A percentile compares a stretch with the other conserved stretches of the same genome.
phyloP scores from a whole-genome alignment of 2,329 filamentous ascomycete species.

The Stagonosporopsis vannaccii region DNA sequence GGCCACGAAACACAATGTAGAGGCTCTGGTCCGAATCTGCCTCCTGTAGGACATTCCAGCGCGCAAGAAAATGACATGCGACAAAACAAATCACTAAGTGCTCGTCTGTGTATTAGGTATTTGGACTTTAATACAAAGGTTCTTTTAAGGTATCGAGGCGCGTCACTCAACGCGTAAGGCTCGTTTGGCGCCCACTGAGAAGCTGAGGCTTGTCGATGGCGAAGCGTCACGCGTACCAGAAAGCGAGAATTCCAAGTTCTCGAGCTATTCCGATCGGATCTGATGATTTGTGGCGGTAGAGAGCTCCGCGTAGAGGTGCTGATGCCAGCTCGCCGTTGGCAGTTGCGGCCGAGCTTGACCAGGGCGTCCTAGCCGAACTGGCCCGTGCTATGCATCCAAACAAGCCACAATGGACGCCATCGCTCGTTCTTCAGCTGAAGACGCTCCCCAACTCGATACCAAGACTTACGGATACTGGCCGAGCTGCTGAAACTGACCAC shows the following conservation, averaged over 20 bases:
- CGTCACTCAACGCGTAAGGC: conserved; percentile 18
- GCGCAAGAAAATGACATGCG: not conserved
- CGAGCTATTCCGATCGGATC: conserved; percentile 7
- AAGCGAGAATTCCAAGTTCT: conserved; percentile 5
- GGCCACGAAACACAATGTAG: not conserved
- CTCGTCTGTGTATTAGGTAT: not conserved
- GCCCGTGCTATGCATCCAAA: conserved; percentile 21
- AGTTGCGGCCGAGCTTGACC: conserved; percentile 19
- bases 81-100: not conserved
- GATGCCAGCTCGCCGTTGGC: conserved; percentile 23
- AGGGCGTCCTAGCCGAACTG: conserved; percentile 29
- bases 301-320: conserved; percentile 14
- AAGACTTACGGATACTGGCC: conserved; percentile 31
- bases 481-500: conserved; percentile 34
- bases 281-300: conserved; percentile 17
- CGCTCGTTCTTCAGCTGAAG: conserved; percentile 44
- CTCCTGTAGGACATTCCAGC: not conserved
- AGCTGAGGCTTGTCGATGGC: conserved; percentile 14
- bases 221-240: conserved; percentile 11
- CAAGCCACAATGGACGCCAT: conserved; percentile 44
- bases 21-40: not conserved
- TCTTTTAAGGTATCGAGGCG: conserved; percentile 1
- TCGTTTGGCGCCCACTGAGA: conserved; percentile 26
- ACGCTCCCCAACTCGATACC: conserved; percentile 24
- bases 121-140: no score